Percentiles rank a stretch among this genome's conserved stretches.
phyloP scores from a whole-genome alignment of 1,284 basidiomycete genomes.

The Ganoderma boninense region DNA sequence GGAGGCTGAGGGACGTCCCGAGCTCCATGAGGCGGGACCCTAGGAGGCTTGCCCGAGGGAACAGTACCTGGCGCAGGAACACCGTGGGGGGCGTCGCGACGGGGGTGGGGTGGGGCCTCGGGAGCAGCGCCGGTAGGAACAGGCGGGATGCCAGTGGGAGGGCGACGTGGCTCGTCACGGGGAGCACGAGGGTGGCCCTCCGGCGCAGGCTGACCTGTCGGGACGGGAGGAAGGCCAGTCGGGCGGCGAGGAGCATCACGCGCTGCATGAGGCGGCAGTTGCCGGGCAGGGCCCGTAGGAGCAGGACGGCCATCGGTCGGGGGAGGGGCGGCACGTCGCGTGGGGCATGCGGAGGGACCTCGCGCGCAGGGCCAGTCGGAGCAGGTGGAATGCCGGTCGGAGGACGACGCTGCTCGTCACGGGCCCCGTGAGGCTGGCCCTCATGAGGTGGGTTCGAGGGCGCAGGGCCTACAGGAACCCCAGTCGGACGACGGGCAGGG shows the following conservation, averaged over 20 bases:
- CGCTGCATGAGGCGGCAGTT: background rate
- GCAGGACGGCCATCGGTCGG: background rate
- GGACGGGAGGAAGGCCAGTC: background rate
- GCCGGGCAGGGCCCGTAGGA: no score
- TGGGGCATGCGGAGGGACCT: background rate
- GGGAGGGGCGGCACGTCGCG: background rate
- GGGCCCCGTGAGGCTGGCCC: background rate
- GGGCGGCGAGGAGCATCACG: background rate
- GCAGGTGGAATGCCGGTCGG: no score
- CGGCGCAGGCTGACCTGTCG: background rate
- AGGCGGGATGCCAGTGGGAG: background rate
- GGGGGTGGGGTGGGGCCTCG: background rate
- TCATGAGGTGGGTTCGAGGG: background rate
- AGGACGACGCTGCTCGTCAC: no score
- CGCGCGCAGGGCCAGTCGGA: no score
- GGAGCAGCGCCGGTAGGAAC: background rate
- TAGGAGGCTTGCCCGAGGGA: background rate
- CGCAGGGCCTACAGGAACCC: no score
- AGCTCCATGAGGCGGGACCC: background rate
- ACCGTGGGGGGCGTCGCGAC: background rate
- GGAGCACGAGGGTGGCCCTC: background rate
- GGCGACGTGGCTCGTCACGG: background rate
- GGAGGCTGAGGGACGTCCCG: background rate
- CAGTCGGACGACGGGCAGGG: no score
- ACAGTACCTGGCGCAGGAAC: no score